Evolutionary conservation across 805 yeast genomes (phyloP), one percentile per base, ranked within the genome.

Genomic region (Zygosaccharomyces gambellarensis): DNA sequence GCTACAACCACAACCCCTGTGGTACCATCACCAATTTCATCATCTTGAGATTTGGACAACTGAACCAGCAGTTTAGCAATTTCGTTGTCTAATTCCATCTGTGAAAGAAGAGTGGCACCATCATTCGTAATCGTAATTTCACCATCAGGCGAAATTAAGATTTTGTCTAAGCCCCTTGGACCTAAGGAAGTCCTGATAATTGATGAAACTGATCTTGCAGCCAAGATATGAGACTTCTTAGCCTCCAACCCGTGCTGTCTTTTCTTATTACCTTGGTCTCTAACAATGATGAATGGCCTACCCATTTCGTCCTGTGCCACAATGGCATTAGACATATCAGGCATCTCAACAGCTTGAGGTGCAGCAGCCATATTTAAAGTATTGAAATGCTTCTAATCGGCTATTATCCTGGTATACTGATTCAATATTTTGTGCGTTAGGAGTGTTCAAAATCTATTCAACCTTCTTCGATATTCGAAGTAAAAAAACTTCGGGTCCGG

Each of bases 281-380:
- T 82, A 47, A 94, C 99, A 67, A 94, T 94, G 65, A 94, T 92
- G 68, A 94, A 89, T 19, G 99, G 99, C 71, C 99, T 84, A 19
- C 99, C 99, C 90, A 87, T 88, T 71, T 94, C 99, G 69, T 94
- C 99, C 71, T 92, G 99, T 3, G 99, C 98, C 75, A 94, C 89
- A 61, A 94, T 90, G 71, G 99, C 99, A 64, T 95, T 94, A 59
- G 98, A 90, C 79, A 94, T 76, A 69, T 94, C 99, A 36, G 97
- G 96, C 86, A 73, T 71, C 53, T 67, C 72, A 74, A 72, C 71
- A 58, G 63, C 61, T 51, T 65, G 72, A 17, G 54, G 56, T 46
- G 43, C 52, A 19, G 55, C 70, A 40, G 60, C 67, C 71, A 67
- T 67, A 36, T 34, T 55, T n/a, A 40, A 41, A 44, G 40, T 19